Evolutionary conservation across 1,284 basidiomycete genomes (phyloP).

Genomic region (Peniophora sp.): DNA sequence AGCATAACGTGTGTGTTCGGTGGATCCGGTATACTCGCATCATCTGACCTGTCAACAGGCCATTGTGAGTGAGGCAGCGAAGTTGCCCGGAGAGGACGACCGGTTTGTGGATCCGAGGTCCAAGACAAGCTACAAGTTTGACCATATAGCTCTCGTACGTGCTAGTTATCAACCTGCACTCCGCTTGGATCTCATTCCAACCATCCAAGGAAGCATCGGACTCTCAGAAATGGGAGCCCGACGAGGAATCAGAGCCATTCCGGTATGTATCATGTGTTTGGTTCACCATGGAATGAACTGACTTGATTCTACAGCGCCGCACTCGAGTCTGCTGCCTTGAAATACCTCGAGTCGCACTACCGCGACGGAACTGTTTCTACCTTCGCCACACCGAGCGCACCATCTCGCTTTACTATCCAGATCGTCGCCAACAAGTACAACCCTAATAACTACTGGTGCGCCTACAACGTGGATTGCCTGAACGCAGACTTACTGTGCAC

Average conservation of each 20-base stretch:
- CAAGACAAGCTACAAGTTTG: constrained; percentile 72
- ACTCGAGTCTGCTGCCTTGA: constrained; percentile 58
- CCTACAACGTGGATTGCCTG: constrained; percentile 2
- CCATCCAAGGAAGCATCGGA: constrained; percentile 65
- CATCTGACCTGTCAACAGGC: constrained; percentile 34
- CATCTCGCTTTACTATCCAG: constrained; percentile 61
- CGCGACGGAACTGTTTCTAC: constrained; percentile 66
- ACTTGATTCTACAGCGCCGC: constrained; percentile 41
- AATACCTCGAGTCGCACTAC: constrained; percentile 76
- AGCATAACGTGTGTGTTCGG: constrained; percentile 51
- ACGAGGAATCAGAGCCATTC: constrained; percentile 63
- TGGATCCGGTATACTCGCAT: constrained; percentile 5
- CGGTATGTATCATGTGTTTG: constrained; percentile 39
- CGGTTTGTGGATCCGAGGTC: constrained; percentile 79
- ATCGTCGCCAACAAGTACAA: constrained; percentile 93
- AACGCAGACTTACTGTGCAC: not conserved
- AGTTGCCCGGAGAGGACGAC: constrained; percentile 42
- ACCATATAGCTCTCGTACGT: constrained; percentile 73
- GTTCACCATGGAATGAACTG: constrained; percentile 1
- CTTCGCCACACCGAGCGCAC: constrained; percentile 41
- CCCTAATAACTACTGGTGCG: constrained; percentile 82
- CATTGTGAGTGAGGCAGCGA: constrained; percentile 68
- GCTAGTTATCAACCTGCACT: not conserved
- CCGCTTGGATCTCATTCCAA: not conserved
- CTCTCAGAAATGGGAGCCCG: constrained; percentile 52